Evolutionary conservation across 2,329 filamentous ascomycete genomes (phyloP), one percentile per base, ranked within the genome.

Genomic region (Torrubiella hemipterigena): DNA sequence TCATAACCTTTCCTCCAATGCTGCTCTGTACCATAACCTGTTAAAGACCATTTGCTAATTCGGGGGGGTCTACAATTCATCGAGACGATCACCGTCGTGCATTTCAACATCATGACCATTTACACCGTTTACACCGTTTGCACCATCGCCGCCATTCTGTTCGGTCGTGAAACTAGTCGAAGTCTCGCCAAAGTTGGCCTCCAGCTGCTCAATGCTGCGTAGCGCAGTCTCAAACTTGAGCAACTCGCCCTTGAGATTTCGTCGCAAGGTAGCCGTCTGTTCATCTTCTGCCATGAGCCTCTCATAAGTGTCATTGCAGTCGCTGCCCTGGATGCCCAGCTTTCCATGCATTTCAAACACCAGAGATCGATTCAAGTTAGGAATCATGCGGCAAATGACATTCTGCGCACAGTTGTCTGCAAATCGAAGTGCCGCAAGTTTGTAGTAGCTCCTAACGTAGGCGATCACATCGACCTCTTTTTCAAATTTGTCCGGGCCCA

Each of bases 371-470:
- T 58, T 51, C 6, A 69, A 56, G 4, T 54, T 47, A 0, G 66
- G 65, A 6, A 71, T 56, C 46, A 69, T 56, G 4, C 63, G 60
- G 8, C 62, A 64, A 9, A 63, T 57, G 32, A 70, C 50, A 29
- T 63, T 56, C 16, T 69, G 56, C 2, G 60, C 54, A 6, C 63
- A 55, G 3, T 55, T 50, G 33, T 86, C 79, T 1, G 73, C 62
- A 42, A 84, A 80, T 2, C 79, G 67, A 20, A 64, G 55, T 0
- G 73, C 68, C 0, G 81, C 78, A 5, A 78, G 67, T 28, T 71
- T 63, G 45, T 86, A 86, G 49, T 85, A 86, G 0, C 69, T 77
- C 0, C 77, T 61, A 27, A 82, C 65, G 4, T 73, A 73, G 0
- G 74, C 64, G 0, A 80, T 68, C 0, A 80, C 69, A 7, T 66